phyloP scores from a whole-genome alignment of 73 alveolate species.

The Paramecium octaurelia region DNA sequence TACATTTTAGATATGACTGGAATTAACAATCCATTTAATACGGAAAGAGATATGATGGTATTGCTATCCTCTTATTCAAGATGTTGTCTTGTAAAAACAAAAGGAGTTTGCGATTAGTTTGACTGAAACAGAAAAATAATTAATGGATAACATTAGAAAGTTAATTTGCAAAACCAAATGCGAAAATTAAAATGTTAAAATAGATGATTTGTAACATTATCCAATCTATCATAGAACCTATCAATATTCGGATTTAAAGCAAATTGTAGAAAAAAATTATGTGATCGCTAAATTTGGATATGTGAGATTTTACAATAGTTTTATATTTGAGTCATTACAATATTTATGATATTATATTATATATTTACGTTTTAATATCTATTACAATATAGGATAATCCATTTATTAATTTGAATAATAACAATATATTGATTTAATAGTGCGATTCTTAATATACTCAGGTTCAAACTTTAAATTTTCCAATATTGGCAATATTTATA shows the following conservation, averaged over 20 bases:
- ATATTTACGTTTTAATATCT: not conserved
- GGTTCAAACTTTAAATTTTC: not conserved
- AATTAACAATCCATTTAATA: not conserved
- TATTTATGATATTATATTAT: not conserved
- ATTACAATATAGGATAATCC: too few relatives aligned
- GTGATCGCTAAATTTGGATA: not conserved
- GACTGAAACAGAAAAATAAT: not conserved
- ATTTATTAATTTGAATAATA: not conserved
- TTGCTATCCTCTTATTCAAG: not conserved
- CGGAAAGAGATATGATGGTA: not conserved
- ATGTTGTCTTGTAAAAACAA: not conserved
- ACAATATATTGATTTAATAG: not conserved
- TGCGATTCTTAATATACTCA: not conserved
- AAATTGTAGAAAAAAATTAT: not conserved
- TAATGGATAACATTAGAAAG: not conserved
- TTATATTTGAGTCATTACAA: conserved; percentile 11
- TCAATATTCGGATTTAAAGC: not conserved
- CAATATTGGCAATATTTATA: not conserved
- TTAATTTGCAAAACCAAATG: not conserved
- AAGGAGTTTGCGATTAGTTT: not conserved
- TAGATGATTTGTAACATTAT: not conserved
- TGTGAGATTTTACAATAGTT: not conserved
- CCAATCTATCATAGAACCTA: not conserved
- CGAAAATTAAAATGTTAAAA: not conserved
- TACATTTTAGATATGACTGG: conserved; percentile 42